These are phyloP conservation scores for Pseudogymnoascus sp. DNA, from an alignment of 2,329 filamentous ascomycete species.

Conservation along the genomic window DNA sequence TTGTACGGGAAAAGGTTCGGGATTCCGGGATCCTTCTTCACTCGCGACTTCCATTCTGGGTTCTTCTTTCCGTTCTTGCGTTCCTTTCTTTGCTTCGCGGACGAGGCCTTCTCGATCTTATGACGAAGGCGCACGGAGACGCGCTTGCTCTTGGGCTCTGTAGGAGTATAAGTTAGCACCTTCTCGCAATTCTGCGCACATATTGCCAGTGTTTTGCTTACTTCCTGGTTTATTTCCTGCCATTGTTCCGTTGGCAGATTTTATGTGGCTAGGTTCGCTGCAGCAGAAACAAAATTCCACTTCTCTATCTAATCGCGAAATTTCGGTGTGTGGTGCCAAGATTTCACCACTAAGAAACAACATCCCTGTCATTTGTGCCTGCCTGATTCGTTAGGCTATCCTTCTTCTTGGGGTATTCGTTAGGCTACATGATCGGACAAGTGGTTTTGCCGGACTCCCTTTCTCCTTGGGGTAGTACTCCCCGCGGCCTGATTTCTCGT, in stretches of 20 bases:
- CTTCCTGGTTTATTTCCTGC: slow-evolving; percentile 29
- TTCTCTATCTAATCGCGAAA: slow-evolving; percentile 10
- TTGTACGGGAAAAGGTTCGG: slow-evolving; percentile 98
- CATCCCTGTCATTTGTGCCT: neutral
- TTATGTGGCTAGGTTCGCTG: slow-evolving; percentile 9
- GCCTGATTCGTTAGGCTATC: slow-evolving; percentile 1
- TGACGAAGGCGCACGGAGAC: slow-evolving; percentile 79
- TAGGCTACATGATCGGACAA: neutral
- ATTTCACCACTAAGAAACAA: neutral
- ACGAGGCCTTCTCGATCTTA: slow-evolving; percentile 91
- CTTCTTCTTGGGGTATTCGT: neutral
- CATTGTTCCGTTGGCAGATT: slow-evolving; percentile 20
- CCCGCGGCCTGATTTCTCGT: neutral
- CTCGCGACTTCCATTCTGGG: slow-evolving; percentile 86
- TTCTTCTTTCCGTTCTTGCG: slow-evolving; percentile 92
- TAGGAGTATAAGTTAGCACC: neutral
- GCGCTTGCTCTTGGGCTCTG: slow-evolving; percentile 94
- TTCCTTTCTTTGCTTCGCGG: slow-evolving; percentile 82
- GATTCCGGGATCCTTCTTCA: slow-evolving; percentile 97
- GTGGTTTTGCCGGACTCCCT: neutral
- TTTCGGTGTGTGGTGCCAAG: slow-evolving; percentile 9
- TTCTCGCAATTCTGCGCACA: neutral
- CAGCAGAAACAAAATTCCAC: slow-evolving; percentile 4
- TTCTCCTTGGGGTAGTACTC: neutral
- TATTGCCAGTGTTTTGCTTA: slow-evolving; percentile 15